Conservation (phyloP, 208 protist genomes). For the Trypanosoma grayi region DNA sequence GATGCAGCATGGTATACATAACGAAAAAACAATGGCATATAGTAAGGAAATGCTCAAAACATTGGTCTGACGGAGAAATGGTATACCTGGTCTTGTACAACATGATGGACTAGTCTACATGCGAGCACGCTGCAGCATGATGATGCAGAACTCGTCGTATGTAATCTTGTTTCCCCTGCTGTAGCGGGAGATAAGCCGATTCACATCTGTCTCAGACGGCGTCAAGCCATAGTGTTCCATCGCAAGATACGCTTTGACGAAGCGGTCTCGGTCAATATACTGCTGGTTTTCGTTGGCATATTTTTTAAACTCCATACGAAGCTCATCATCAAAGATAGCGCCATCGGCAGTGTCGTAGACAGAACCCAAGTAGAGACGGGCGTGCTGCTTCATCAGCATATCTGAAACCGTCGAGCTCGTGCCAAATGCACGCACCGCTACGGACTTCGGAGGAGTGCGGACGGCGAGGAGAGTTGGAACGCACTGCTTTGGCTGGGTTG, state of each 20-base stretch:
- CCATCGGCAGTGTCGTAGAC: constrained; percentile 11
- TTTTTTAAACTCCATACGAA: constrained; percentile 53
- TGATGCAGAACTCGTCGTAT: constrained; percentile 81
- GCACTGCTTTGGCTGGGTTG: neutral
- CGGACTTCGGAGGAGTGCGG: neutral
- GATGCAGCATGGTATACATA: no score
- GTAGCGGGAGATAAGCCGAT: constrained; percentile 57
- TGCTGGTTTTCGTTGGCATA: constrained; percentile 55
- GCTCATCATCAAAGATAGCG: constrained; percentile 51
- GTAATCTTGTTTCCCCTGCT: constrained; percentile 43
- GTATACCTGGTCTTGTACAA: neutral
- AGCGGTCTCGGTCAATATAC: constrained; percentile 69
- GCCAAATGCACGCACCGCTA: neutral
- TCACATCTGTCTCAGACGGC: constrained; percentile 45
- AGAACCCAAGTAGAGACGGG: constrained; percentile 10
- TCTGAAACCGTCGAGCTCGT: constrained; percentile 12
- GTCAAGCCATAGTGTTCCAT: constrained; percentile 82
- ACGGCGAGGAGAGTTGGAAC: neutral
- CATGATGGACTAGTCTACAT: constrained; percentile 40
- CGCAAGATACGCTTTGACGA: constrained; percentile 64
- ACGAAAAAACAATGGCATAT: neutral
- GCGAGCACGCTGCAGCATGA: constrained; percentile 81
- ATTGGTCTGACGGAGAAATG: neutral
- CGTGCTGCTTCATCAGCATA: constrained; percentile 22
- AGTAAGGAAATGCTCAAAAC: no score